Percentiles rank a stretch among this genome's conserved stretches.
phyloP scores from a whole-genome alignment of 768 basidiomycete genomes.

The Cubamyces sp. region DNA sequence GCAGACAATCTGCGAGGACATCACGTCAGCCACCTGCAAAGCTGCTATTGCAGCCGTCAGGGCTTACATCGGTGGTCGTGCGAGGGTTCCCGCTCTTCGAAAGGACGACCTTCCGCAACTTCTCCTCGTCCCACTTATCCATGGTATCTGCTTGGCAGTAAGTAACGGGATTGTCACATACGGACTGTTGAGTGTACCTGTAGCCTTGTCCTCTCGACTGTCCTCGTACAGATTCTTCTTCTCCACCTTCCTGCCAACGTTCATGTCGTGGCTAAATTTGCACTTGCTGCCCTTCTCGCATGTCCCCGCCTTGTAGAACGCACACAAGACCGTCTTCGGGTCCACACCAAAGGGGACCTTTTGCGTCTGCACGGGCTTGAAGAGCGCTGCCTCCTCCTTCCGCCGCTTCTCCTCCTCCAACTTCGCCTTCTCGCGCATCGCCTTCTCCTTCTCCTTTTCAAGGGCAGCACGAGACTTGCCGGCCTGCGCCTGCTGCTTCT shows the following conservation, averaged over 20 bases:
- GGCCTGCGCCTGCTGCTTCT: constrained; percentile 70
- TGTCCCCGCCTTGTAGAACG: constrained; percentile 87
- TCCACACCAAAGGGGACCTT: constrained; percentile 95
- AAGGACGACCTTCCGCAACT: constrained; percentile 83
- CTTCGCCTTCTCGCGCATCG: constrained; percentile 72
- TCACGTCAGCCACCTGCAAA: background rate
- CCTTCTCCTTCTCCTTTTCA: constrained; percentile 88
- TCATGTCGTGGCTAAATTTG: constrained; percentile 94
- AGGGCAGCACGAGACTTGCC: constrained; percentile 83
- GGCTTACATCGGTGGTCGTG: constrained; percentile 85
- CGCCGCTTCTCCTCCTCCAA: constrained; percentile 79
- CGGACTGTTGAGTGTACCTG: constrained; percentile 50
- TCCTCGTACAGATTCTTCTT: constrained; percentile 97
- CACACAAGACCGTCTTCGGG: constrained; percentile 93
- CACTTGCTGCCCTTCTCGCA: constrained; percentile 96
- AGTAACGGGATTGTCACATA: background rate
- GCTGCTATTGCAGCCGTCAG: background rate
- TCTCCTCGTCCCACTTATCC: constrained; percentile 98
- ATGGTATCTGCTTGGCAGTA: constrained; percentile 72
- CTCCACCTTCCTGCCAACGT: constrained; percentile 89
- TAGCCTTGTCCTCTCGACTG: constrained; percentile 75
- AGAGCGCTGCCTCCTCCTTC: constrained; percentile 84
- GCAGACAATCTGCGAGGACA: constrained; percentile 81
- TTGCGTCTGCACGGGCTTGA: constrained; percentile 80
- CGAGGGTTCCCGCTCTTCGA: constrained; percentile 90